These are phyloP conservation scores for Aegilops longissima DNA, from an alignment of 176 grass and related monocot genomes.

Conservation along the genomic window DNA sequence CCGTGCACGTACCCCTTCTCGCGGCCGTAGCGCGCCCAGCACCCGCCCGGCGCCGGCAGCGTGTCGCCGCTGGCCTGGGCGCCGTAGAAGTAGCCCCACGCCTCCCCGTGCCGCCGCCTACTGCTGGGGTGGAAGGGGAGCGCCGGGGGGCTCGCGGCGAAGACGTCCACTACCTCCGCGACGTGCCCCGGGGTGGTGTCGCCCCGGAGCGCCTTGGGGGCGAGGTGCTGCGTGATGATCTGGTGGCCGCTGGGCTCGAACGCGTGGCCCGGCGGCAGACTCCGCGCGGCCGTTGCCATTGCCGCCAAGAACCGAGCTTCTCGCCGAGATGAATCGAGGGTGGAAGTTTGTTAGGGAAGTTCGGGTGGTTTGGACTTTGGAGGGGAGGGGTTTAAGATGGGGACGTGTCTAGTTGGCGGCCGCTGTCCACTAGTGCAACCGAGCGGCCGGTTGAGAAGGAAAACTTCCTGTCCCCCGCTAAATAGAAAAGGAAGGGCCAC, in stretches of 20 bases:
- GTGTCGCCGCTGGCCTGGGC: neutral
- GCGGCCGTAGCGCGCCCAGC: neutral
- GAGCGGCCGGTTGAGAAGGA: too few relatives aligned
- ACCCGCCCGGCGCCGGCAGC: neutral
- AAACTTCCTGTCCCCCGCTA: too few relatives aligned
- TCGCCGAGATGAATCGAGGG: neutral
- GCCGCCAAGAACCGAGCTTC: neutral
- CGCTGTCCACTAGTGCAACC: too few relatives aligned
- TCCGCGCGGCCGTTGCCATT: neutral
- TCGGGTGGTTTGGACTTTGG: too few relatives aligned
- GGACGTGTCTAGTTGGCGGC: too few relatives aligned
- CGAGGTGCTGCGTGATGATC: neutral
- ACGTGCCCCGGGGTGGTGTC: neutral
- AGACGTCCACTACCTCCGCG: neutral
- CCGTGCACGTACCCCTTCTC: slow-evolving; percentile 14
- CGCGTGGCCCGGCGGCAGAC: neutral
- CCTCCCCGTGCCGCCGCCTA: neutral
- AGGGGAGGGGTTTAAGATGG: too few relatives aligned
- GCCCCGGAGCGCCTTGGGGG: slow-evolving; percentile 13
- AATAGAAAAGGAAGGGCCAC: too few relatives aligned
- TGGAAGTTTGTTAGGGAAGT: neutral
- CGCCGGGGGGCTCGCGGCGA: neutral
- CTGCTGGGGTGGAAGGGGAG: neutral
- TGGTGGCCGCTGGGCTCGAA: neutral
- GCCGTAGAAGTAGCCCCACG: neutral